Conservation (phyloP, 1,139 yeast genomes). For the Meyerozyma athensensis region DNA sequence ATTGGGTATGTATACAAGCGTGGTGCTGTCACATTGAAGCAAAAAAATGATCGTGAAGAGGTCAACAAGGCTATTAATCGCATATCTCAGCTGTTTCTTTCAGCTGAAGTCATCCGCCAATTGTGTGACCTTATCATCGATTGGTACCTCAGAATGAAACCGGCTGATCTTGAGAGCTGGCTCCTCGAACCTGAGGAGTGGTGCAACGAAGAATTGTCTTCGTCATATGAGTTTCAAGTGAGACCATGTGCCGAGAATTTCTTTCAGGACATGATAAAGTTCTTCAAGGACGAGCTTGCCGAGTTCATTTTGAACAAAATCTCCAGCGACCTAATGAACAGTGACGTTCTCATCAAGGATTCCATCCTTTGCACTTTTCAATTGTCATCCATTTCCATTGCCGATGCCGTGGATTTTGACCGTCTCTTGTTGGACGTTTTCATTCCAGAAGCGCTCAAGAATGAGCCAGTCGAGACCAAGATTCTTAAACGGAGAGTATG, state of each 20-base stretch:
- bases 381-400: constrained; percentile 62
- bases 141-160: constrained; percentile 69
- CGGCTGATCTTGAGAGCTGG: constrained; percentile 80
- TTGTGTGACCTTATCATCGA: constrained; percentile 63
- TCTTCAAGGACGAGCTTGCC: constrained; percentile 58
- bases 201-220: constrained; percentile 73
- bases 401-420: constrained; percentile 62
- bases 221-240: constrained; percentile 79
- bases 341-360: constrained; percentile 65
- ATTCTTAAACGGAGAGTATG: constrained; percentile 77
- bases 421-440: constrained; percentile 52
- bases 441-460: constrained; percentile 59
- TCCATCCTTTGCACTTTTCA: constrained; percentile 80
- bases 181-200: constrained; percentile 85
- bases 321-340: constrained; percentile 41
- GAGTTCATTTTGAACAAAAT: constrained; percentile 62
- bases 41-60: constrained; percentile 57
- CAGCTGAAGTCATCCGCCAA: constrained; percentile 48
- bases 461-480: constrained; percentile 44
- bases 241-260: constrained; percentile 87
- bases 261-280: constrained; percentile 67
- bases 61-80: constrained; percentile 52
- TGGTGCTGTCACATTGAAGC: constrained; percentile 64
- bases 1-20: constrained; percentile 59
- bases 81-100: constrained; percentile 53